Evolutionary conservation across 2,329 filamentous ascomycete genomes (phyloP).

Genomic region (Stachybotrys echinatus): DNA sequence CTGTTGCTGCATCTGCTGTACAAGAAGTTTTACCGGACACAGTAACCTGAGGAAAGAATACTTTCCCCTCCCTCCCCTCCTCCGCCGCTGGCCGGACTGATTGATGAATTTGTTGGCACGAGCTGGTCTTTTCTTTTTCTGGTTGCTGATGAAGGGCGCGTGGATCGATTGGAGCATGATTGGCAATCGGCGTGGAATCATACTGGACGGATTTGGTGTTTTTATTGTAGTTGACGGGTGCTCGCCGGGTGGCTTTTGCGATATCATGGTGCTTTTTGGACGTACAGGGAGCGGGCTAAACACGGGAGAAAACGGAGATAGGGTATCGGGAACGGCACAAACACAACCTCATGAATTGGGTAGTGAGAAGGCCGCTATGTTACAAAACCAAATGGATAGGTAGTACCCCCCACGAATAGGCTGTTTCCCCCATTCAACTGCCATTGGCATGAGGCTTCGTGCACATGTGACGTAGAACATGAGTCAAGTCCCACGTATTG

Average conservation of each 20-base stretch:
- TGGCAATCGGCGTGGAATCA: not conserved
- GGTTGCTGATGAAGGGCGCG: not conserved
- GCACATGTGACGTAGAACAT: not conserved
- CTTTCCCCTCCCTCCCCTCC: not conserved
- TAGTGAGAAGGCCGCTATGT: not conserved
- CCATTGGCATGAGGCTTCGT: not conserved
- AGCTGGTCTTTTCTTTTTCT: not conserved
- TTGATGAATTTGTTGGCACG: not conserved
- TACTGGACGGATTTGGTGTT: not conserved
- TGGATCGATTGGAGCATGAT: not conserved
- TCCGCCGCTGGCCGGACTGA: not conserved
- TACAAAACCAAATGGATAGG: not conserved
- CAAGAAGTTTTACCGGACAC: conserved; percentile 92
- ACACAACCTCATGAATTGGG: not conserved
- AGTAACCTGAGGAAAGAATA: conserved; percentile 32
- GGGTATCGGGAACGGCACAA: not conserved
- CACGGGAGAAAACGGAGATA: not conserved
- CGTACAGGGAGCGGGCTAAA: no score
- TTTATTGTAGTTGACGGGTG: not conserved
- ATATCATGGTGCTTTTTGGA: not conserved
- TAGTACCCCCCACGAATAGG: not conserved
- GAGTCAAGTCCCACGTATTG: not conserved
- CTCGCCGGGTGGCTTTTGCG: not conserved
- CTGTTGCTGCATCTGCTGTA: conserved; percentile 93
- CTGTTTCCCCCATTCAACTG: not conserved